Evolutionary conservation across 805 yeast genomes (phyloP).

Genomic region (Ogataea philodendri): DNA sequence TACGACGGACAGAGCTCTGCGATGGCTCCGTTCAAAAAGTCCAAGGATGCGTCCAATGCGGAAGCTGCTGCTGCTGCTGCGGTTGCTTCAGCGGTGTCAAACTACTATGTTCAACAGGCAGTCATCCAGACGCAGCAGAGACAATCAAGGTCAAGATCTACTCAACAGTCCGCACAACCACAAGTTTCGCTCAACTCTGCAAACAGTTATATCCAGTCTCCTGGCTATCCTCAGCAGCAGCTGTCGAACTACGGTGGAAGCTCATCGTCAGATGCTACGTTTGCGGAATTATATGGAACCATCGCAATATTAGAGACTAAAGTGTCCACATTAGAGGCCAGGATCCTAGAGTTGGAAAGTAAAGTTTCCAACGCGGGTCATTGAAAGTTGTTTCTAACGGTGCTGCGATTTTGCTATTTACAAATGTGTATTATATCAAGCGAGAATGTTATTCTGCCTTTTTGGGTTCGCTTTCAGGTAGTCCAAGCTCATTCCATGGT

Average conservation of each 20-base stretch:
- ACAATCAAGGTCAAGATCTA: constrained; percentile 20
- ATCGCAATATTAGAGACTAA: constrained; percentile 23
- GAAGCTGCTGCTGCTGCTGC: constrained; percentile 24
- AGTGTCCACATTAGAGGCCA: constrained; percentile 20
- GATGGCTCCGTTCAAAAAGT: constrained; percentile 11
- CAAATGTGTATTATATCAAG: constrained; percentile 4
- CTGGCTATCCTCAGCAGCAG: constrained; percentile 14
- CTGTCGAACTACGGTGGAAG: constrained; percentile 11
- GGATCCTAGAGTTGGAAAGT: constrained; percentile 20
- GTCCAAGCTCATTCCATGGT: constrained; percentile 37
- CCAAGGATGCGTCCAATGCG: constrained; percentile 17
- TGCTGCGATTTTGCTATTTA: constrained; percentile 6
- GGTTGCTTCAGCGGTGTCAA: constrained; percentile 21
- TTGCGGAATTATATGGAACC: constrained; percentile 19
- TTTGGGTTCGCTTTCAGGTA: constrained; percentile 33
- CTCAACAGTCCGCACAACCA: constrained; percentile 16
- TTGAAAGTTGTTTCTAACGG: constrained; percentile 1
- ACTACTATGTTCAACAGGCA: constrained; percentile 20
- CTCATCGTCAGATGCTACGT: constrained; percentile 11
- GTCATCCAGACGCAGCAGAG: constrained; percentile 21
- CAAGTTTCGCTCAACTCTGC: constrained; percentile 12
- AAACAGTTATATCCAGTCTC: constrained; percentile 12
- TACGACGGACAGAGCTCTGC: constrained; percentile 12
- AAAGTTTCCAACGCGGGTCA: constrained; percentile 13
- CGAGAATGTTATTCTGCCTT: constrained; percentile 1